Evolutionary conservation across 805 yeast species (phyloP).

Genomic region (Pichia rugopelliculosa): DNA sequence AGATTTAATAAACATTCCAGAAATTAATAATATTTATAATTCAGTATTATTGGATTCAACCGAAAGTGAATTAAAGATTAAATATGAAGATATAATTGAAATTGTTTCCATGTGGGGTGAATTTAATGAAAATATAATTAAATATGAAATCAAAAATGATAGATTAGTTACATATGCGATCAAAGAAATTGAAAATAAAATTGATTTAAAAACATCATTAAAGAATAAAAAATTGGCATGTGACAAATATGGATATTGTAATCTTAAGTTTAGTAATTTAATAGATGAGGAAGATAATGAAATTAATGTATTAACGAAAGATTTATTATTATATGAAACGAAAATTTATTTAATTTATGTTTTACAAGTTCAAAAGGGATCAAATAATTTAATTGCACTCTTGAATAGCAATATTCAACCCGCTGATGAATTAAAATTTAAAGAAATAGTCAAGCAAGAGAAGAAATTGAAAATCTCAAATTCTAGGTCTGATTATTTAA

Average conservation of each 20-base stretch:
- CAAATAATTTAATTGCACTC: constrained; percentile 43
- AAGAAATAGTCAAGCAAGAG: constrained; percentile 45
- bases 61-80: constrained; percentile 33
- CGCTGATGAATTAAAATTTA: constrained; percentile 61
- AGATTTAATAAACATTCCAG: constrained; percentile 45
- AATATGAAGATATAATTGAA: constrained; percentile 37
- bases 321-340: constrained; percentile 56
- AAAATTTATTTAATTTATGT: constrained; percentile 79
- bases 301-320: constrained; percentile 18
- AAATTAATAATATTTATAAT: constrained; percentile 52
- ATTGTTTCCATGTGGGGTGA: constrained; percentile 36
- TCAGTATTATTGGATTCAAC: constrained; percentile 56
- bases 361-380: constrained; percentile 72
- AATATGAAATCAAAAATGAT: not conserved
- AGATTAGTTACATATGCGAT: constrained; percentile 5
- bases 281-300: constrained; percentile 3
- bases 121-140: constrained; percentile 29
- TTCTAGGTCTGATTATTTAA: not conserved
- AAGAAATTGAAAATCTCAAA: constrained; percentile 21
- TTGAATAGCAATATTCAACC: constrained; percentile 59
- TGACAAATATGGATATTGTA: constrained; percentile 12
- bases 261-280: constrained; percentile 2
- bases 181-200: constrained; percentile 2
- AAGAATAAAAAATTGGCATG: constrained; percentile 25
- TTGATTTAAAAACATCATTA: constrained; percentile 18